Percentiles rank a stretch among this genome's conserved stretches.
These are phyloP conservation scores for Geotrichum bryndzae DNA, from an alignment of 1,139 yeast species.

Conservation along the genomic window DNA sequence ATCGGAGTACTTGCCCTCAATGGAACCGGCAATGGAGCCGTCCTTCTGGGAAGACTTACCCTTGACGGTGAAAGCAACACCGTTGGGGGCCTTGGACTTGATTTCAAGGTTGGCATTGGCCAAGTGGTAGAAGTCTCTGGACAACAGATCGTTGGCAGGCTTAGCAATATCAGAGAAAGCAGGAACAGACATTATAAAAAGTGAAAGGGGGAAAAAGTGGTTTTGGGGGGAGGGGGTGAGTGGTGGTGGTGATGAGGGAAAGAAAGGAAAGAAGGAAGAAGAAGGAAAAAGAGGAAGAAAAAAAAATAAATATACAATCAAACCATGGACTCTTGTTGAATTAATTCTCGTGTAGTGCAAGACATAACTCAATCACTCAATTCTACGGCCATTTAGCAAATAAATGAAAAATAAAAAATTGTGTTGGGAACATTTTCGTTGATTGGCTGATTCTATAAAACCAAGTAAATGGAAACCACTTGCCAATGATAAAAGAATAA, in stretches of 20 bases:
- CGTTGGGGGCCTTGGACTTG: slow-evolving; percentile 92
- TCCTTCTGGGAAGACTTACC: slow-evolving; percentile 79
- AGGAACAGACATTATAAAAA: slow-evolving; percentile 33
- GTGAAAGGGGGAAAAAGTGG: background rate
- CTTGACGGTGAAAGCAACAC: slow-evolving; percentile 90
- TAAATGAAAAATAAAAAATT: background rate
- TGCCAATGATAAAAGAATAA: background rate
- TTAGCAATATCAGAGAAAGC: slow-evolving; percentile 71
- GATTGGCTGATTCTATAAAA: background rate
- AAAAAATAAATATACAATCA: too few species aligned
- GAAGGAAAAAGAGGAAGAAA: background rate
- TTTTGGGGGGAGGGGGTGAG: background rate
- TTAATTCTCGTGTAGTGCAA: too few species aligned
- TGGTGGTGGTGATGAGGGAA: background rate
- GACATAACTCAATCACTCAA: background rate
- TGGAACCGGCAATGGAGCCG: slow-evolving; percentile 78
- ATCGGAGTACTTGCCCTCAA: slow-evolving; percentile 91
- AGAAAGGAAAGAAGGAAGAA: background rate
- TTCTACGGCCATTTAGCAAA: background rate
- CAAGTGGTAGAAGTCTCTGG: slow-evolving; percentile 89
- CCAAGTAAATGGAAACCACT: background rate
- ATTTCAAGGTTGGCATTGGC: slow-evolving; percentile 84
- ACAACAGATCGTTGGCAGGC: slow-evolving; percentile 81
- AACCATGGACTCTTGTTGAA: too few species aligned
- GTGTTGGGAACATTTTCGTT: background rate